Evolutionary conservation across 306 rosid genomes (phyloP).

Genomic region (Mucuna pruriens): DNA sequence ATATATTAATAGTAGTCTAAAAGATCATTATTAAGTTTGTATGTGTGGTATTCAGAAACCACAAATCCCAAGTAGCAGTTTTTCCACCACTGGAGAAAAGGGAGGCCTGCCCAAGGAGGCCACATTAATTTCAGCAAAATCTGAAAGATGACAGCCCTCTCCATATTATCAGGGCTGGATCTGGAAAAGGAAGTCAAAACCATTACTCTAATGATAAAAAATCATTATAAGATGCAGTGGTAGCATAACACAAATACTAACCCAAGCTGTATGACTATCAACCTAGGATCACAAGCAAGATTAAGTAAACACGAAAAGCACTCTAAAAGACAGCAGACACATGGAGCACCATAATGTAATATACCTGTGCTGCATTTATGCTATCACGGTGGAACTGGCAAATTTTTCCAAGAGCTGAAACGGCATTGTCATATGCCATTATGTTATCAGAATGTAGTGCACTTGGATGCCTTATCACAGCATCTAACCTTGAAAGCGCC

Average conservation of each 20-base stretch:
- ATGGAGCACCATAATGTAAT: slow-evolving; percentile 13
- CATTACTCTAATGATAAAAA: background rate
- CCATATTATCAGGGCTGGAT: background rate
- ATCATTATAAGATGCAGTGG: background rate
- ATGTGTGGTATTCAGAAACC: background rate
- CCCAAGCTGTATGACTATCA: background rate
- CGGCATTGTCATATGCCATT: slow-evolving; percentile 98
- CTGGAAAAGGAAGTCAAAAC: background rate
- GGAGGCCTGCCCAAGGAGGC: background rate
- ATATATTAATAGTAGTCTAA: background rate
- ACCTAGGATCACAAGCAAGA: slow-evolving; percentile 5
- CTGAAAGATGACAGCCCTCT: background rate
- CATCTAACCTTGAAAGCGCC: slow-evolving; percentile 89
- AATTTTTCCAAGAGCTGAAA: slow-evolving; percentile 94
- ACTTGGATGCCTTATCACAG: slow-evolving; percentile 85
- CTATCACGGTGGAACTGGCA: slow-evolving; percentile 89
- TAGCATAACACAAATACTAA: background rate
- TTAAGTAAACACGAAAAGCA: slow-evolving; percentile 12
- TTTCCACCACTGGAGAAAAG: background rate
- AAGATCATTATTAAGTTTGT: background rate
- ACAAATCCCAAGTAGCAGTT: background rate
- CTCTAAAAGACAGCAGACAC: slow-evolving; percentile 9
- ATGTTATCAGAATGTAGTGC: slow-evolving; percentile 73
- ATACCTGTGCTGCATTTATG: slow-evolving; percentile 92
- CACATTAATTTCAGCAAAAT: background rate